phyloP scores from a whole-genome alignment of 169 alveolate species.

The Cryptosporidium ryanae region DNA sequence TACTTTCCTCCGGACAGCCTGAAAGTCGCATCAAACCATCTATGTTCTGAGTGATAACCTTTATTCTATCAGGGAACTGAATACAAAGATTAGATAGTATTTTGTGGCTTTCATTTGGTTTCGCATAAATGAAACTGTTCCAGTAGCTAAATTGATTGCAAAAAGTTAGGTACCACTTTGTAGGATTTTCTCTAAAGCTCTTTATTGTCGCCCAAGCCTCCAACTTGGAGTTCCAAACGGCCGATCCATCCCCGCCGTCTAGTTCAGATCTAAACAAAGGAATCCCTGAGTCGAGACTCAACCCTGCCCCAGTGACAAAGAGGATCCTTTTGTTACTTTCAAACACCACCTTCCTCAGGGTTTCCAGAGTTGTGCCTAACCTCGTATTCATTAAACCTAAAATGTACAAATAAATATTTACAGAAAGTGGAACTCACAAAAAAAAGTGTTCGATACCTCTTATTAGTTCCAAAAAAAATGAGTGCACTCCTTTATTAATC shows the following conservation, averaged over 20 bases:
- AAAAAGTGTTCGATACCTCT: background rate
- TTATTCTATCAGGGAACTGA: slow-evolving; percentile 21
- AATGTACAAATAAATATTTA: background rate
- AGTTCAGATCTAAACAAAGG: slow-evolving; percentile 57
- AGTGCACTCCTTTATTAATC: background rate
- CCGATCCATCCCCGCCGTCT: slow-evolving; percentile 9
- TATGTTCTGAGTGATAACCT: slow-evolving; percentile 65
- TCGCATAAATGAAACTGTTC: slow-evolving; percentile 34
- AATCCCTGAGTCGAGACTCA: slow-evolving; percentile 66
- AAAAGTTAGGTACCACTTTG: slow-evolving; percentile 52
- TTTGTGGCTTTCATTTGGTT: slow-evolving; percentile 64
- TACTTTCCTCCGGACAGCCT: slow-evolving; percentile 47
- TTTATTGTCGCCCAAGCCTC: slow-evolving; percentile 67
- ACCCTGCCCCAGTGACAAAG: slow-evolving; percentile 67
- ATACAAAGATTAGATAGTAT: slow-evolving; percentile 31
- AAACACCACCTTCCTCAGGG: slow-evolving; percentile 10
- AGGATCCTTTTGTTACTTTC: slow-evolving; percentile 37
- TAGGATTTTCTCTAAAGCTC: slow-evolving; percentile 27
- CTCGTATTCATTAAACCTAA: slow-evolving; percentile 39
- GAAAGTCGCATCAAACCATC: slow-evolving; percentile 54
- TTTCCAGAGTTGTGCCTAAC: background rate
- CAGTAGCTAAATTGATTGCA: slow-evolving; percentile 5
- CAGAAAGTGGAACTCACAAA: background rate
- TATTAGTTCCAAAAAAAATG: background rate
- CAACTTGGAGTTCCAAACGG: slow-evolving; percentile 44